Percentiles rank a stretch among this genome's conserved stretches.
Conservation (phyloP, 2,329 filamentous ascomycete species). For the Hansfordia pulvinata region DNA sequence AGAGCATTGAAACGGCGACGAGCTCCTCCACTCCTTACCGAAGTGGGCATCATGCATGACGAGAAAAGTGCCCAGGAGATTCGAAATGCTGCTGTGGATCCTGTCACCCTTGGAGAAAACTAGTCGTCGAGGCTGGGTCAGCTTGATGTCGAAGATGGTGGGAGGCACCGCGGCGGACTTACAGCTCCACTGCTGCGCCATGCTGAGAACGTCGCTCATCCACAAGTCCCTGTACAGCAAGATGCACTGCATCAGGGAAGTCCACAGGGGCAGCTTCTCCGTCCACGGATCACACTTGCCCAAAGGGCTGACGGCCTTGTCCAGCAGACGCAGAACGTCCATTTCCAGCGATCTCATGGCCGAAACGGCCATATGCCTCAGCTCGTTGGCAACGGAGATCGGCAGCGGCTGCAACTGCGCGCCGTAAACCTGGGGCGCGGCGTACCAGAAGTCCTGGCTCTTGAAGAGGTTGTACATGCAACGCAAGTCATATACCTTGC, state of each 20-base stretch:
- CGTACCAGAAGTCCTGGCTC: background rate
- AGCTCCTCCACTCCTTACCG: conserved; percentile 11
- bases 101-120: too few species aligned
- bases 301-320: conserved; percentile 5
- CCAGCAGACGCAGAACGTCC: conserved; percentile 9
- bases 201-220: too few species aligned
- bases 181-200: too few species aligned
- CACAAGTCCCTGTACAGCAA: conserved; percentile 31
- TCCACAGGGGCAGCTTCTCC: conserved; percentile 31
- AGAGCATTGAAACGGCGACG: conserved; percentile 4
- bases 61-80: conserved; percentile 13
- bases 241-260: conserved; percentile 33
- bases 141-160: too few species aligned
- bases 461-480: conserved; percentile 1
- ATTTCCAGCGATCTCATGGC: conserved; percentile 13
- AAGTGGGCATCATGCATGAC: conserved; percentile 17
- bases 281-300: conserved; percentile 8
- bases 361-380: conserved; percentile 12
- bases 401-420: conserved; percentile 20
- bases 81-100: conserved; percentile 6
- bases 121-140: too few species aligned
- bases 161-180: too few species aligned
- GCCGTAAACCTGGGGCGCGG: background rate
- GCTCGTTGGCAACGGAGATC: conserved; percentile 13
- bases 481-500: background rate